These are phyloP conservation scores for Kondoa subrosea DNA, from an alignment of 768 basidiomycete genomes.

Conservation along the genomic window DNA sequence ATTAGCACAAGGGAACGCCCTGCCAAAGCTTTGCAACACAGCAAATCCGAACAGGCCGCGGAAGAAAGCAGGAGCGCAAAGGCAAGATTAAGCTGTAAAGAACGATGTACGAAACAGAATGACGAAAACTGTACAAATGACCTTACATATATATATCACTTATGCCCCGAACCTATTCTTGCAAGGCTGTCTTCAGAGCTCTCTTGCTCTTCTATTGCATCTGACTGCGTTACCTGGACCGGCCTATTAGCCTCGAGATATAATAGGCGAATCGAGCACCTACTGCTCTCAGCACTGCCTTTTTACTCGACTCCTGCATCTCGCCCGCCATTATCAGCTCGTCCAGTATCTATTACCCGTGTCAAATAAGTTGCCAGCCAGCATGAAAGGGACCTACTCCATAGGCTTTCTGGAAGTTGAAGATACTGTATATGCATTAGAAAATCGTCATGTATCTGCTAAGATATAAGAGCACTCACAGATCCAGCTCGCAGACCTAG, in stretches of 20 bases:
- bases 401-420: conserved; percentile 95
- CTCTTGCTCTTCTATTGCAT: conserved; percentile 36
- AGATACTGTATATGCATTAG: conserved; percentile 47
- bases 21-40: too few relatives aligned
- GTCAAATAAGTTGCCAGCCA: not conserved
- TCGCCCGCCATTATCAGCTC: conserved; percentile 88
- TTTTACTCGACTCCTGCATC: conserved; percentile 77
- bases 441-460: not conserved
- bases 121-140: not conserved
- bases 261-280: conserved; percentile 17
- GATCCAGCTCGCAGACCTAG: conserved; percentile 56
- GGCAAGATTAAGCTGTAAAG: not conserved
- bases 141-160: too few relatives aligned
- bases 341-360: conserved; percentile 48
- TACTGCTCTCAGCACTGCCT: conserved; percentile 38
- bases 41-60: too few relatives aligned
- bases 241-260: not conserved
- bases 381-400: conserved; percentile 38
- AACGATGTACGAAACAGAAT: not conserved
- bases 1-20: too few relatives aligned
- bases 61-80: too few relatives aligned
- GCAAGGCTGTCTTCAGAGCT: conserved; percentile 33
- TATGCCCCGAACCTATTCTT: not conserved
- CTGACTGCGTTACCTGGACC: conserved; percentile 33
- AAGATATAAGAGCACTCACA: conserved; percentile 40